phyloP scores from a whole-genome alignment of 208 protist genomes.

The Wallacemonas rigidus region DNA sequence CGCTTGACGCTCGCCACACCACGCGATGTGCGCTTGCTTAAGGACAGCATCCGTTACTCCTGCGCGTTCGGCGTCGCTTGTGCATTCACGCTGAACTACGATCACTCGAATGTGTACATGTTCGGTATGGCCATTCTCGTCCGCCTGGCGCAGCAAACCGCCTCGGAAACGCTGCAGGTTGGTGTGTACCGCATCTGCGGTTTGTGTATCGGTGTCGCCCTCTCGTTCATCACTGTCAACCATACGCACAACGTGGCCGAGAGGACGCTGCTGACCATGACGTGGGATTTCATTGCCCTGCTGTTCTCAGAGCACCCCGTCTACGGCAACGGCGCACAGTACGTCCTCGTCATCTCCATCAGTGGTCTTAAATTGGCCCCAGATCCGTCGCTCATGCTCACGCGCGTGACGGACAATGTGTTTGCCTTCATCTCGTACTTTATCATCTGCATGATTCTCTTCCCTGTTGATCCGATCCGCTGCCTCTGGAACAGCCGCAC shows the following conservation, averaged over 20 bases:
- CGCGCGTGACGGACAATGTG: constrained; percentile 40
- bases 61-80: constrained; percentile 51
- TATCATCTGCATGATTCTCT: constrained; percentile 48
- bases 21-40: constrained; percentile 65
- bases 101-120: constrained; percentile 40
- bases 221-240: constrained; percentile 29
- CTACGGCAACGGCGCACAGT: constrained; percentile 34
- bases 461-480: constrained; percentile 56
- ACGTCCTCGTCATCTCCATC: constrained; percentile 39
- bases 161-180: constrained; percentile 43
- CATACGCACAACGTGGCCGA: constrained; percentile 28
- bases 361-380: constrained; percentile 15
- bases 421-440: constrained; percentile 56
- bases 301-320: constrained; percentile 25
- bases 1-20: constrained; percentile 59
- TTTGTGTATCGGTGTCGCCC: constrained; percentile 32
- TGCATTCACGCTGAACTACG: constrained; percentile 43
- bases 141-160: constrained; percentile 48
- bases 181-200: constrained; percentile 52
- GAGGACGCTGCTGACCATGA: constrained; percentile 27
- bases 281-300: constrained; percentile 28
- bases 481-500: constrained; percentile 46
- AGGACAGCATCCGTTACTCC: constrained; percentile 65
- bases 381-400: constrained; percentile 23
- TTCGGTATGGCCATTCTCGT: constrained; percentile 67